Evolutionary conservation across 2,329 filamentous ascomycete species (phyloP).

Genomic region (Paecilomyces sp.): DNA sequence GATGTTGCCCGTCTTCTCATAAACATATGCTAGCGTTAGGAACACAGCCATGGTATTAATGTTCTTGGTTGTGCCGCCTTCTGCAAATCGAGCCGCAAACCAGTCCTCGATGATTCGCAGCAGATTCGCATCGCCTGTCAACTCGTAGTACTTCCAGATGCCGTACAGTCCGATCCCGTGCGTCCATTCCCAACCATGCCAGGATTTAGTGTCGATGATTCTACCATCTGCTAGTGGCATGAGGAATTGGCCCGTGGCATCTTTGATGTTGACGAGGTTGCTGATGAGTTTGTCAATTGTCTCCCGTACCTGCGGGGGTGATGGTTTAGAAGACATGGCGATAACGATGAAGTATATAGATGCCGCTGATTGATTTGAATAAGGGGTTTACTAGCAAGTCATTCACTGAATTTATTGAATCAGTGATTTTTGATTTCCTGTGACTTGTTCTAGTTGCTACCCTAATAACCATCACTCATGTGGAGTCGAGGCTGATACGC

Average conservation of each 20-base stretch:
- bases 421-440: too few relatives aligned
- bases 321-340: constrained; percentile 6
- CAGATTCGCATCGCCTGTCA: constrained; percentile 56
- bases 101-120: constrained; percentile 64
- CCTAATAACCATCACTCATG: constrained; percentile 8
- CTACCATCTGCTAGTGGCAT: constrained; percentile 64
- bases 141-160: constrained; percentile 72
- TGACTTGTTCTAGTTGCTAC: constrained; percentile 8
- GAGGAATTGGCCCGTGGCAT: constrained; percentile 67
- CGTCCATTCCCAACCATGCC: constrained; percentile 71
- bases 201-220: constrained; percentile 77
- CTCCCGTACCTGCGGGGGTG: constrained; percentile 38
- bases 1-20: constrained; percentile 63
- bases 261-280: constrained; percentile 70
- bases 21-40: constrained; percentile 68
- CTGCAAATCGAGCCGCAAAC: constrained; percentile 62
- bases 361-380: not conserved
- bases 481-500: constrained; percentile 3
- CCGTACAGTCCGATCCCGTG: constrained; percentile 75
- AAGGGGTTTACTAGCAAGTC: too few relatives aligned
- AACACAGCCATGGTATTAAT: constrained; percentile 81
- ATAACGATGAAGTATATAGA: constrained; percentile 7
- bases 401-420: not conserved
- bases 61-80: constrained; percentile 71
- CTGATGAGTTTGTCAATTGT: constrained; percentile 61